Percentiles rank a stretch among this genome's conserved stretches.
These are phyloP conservation scores for Trichoderma pleuroti DNA, from an alignment of 2,329 filamentous ascomycete species.

Conservation along the genomic window DNA sequence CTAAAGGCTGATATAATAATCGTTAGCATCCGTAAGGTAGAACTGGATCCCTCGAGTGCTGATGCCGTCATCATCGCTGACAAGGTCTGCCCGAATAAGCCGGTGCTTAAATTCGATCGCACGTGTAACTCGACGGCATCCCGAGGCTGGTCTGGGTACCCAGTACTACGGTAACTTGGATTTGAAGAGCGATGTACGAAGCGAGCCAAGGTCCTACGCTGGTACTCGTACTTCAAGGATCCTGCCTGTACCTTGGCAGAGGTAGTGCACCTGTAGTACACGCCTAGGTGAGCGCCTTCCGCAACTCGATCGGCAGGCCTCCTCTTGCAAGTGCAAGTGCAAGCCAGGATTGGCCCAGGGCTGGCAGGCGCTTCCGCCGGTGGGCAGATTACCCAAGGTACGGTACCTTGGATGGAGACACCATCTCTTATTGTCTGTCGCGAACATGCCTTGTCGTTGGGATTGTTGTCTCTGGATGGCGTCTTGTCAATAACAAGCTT, in stretches of 20 bases:
- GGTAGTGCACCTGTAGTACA: background rate
- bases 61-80: slow-evolving; percentile 7
- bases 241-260: background rate
- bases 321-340: background rate
- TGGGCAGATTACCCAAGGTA: background rate
- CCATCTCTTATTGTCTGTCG: background rate
- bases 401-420: background rate
- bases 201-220: background rate
- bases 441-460: background rate
- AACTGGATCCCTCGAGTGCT: background rate
- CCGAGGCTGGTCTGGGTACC: background rate
- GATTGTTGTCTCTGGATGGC: background rate
- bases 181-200: background rate
- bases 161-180: background rate
- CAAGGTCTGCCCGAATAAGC: slow-evolving; percentile 4
- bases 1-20: background rate
- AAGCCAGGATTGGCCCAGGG: background rate
- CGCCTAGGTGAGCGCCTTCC: background rate
- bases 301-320: background rate
- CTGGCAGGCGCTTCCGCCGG: background rate
- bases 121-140: background rate
- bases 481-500: background rate
- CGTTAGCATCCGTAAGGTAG: background rate
- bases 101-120: background rate
- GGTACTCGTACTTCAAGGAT: background rate